Conservation (phyloP, 176 grass and related monocot species). For the Hsuehochloa calcarea region DNA sequence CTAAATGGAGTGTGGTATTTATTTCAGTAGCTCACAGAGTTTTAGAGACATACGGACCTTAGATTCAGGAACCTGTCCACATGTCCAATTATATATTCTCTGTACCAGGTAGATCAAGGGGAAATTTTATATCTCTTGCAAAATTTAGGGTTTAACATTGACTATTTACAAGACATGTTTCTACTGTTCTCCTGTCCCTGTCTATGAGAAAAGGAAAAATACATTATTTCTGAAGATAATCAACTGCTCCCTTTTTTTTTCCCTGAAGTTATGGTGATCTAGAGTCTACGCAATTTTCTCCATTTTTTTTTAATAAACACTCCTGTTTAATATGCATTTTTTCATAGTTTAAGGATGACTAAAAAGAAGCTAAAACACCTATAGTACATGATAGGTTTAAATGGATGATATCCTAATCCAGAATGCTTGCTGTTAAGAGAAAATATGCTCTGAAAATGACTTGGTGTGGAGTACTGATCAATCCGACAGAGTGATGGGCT, state of each 20-base stretch:
- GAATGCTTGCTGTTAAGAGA: slow-evolving; percentile 41
- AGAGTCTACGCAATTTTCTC: neutral
- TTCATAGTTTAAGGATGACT: neutral
- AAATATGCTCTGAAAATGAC: slow-evolving; percentile 40
- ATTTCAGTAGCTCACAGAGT: slow-evolving; percentile 5
- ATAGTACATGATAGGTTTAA: neutral
- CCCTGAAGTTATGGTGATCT: neutral
- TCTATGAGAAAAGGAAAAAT: neutral
- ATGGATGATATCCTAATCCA: slow-evolving; percentile 8
- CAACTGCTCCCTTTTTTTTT: neutral
- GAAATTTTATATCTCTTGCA: neutral
- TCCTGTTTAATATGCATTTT: neutral
- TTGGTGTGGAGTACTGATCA: slow-evolving; percentile 1
- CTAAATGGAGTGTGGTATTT: neutral
- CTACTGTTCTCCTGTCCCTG: neutral
- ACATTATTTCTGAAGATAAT: neutral
- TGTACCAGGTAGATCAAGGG: slow-evolving; percentile 24
- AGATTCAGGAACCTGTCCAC: slow-evolving; percentile 46
- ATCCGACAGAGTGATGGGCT: slow-evolving; percentile 22
- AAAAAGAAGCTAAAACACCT: neutral
- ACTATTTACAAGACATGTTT: neutral
- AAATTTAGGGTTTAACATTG: neutral
- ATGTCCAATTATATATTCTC: slow-evolving; percentile 13
- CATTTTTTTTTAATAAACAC: neutral
- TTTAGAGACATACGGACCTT: slow-evolving; percentile 29